Base-by-base conservation (phyloP, 495 filamentous ascomycete species). In the Tetracladium marchalianum region DNA sequence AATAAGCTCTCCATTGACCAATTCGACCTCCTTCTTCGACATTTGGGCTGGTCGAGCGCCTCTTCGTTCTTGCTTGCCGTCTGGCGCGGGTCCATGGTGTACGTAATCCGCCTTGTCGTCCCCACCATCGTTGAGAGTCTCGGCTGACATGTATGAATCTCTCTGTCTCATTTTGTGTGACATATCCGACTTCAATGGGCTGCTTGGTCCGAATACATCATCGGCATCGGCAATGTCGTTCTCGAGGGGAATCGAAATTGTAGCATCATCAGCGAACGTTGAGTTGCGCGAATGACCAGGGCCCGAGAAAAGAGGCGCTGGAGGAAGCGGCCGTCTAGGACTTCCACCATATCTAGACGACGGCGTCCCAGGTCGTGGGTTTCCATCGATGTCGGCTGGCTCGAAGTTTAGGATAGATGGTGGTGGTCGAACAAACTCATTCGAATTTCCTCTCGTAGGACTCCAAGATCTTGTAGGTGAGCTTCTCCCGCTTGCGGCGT, bases 1-100 rank as follows among this genome's bases (percentile, higher is more conserved):
- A 44, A 99, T 90, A 32, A 99, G 78, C 65, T 97, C 89, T 58
- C 93, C 93, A 60, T 96, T 96, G 73, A 96, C 89, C 3, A 99
- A 76, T 49, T 84, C 78, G 18, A 99, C 93, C 66, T 97, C 89
- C 51, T 92, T 94, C 70, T 85, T 92, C 17, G 83, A 75, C 79
- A 93, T 90, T 55, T 92, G 85, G 1, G 88, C 87, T 33, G 84
- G 72, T 44, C 92, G 77, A 36, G 93, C 87, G 24, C 88, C 82
- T 47, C 84, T 74, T 11, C 92, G 83, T 56, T 83, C 78, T 61
- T 97, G 93, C 45, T 83, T 82, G 9, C 83, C 85, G 31, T 81
- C 76, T 0, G 92, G 92, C 1, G 89, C 90, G 9, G 87, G 86
- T 0, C 87, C 92, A 60, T 95, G 95, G 60, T 92, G 82, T 35